Evolutionary conservation across 2,329 filamentous ascomycete genomes (phyloP).

Genomic region (Trichophyton rubrum): DNA sequence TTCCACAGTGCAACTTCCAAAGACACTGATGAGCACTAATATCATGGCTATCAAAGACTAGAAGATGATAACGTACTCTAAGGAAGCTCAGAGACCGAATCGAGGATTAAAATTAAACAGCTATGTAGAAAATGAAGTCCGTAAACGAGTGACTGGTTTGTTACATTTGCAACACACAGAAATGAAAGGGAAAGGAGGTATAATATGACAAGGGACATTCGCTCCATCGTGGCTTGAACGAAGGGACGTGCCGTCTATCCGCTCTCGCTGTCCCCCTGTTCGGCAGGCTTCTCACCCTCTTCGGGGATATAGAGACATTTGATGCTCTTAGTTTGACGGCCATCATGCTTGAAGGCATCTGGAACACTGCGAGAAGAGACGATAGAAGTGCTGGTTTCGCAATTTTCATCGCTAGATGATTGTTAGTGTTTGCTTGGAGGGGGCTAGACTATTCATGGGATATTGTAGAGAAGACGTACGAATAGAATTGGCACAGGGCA

Average conservation of each 20-base stretch:
- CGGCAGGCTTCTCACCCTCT: neutral
- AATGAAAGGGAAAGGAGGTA: neutral
- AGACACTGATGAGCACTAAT: neutral
- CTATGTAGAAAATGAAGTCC: neutral
- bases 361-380: neutral
- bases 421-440: neutral
- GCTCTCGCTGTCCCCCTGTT: neutral
- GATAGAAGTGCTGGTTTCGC: neutral
- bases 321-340: slow-evolving; percentile 1
- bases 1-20: neutral
- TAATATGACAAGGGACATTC: neutral
- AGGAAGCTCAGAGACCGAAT: neutral
- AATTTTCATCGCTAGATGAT: neutral
- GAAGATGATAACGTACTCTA: too few species aligned
- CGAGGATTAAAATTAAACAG: neutral
- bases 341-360: neutral
- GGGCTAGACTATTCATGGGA: neutral
- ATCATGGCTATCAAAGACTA: neutral
- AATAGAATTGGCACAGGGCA: neutral
- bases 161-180: neutral
- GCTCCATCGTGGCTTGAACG: neutral
- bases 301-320: neutral
- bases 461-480: neutral
- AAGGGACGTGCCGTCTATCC: neutral
- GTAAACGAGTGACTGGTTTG: slow-evolving; percentile 1